Evolutionary conservation across 345 rosid species (phyloP).

Genomic region (Eutrema heterophyllum): DNA sequence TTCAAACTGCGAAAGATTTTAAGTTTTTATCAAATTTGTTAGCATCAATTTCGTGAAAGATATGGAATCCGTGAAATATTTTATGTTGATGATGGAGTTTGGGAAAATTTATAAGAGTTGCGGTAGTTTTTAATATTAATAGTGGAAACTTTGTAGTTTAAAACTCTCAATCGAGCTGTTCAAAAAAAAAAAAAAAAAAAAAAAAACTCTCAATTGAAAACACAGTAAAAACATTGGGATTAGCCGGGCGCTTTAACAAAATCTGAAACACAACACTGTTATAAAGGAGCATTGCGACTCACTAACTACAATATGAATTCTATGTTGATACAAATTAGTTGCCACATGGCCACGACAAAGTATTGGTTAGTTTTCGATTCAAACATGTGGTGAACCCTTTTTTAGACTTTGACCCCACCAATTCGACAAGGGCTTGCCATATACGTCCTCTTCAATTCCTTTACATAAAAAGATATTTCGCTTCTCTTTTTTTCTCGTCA

Average conservation of each 20-base stretch:
- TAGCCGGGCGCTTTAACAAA: neutral
- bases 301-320: neutral
- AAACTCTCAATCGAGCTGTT: neutral
- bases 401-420: conserved; percentile 8
- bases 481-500: neutral
- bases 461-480: conserved; percentile 17
- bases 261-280: neutral
- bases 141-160: neutral
- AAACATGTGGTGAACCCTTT: conserved; percentile 17
- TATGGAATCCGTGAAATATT: too few relatives aligned
- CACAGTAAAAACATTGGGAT: neutral
- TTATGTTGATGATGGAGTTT: too few relatives aligned
- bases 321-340: neutral
- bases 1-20: neutral
- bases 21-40: too few relatives aligned
- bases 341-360: conserved; percentile 9
- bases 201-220: neutral
- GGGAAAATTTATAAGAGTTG: too few relatives aligned
- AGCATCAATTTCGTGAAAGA: too few relatives aligned
- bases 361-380: conserved; percentile 9
- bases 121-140: too few relatives aligned
- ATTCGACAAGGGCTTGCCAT: conserved; percentile 23
- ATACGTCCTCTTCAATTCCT: conserved; percentile 3
- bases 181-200: too few relatives aligned
- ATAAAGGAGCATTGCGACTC: neutral